Evolutionary conservation across 495 filamentous ascomycete species (phyloP).

Genomic region (Viridothelium virens): DNA sequence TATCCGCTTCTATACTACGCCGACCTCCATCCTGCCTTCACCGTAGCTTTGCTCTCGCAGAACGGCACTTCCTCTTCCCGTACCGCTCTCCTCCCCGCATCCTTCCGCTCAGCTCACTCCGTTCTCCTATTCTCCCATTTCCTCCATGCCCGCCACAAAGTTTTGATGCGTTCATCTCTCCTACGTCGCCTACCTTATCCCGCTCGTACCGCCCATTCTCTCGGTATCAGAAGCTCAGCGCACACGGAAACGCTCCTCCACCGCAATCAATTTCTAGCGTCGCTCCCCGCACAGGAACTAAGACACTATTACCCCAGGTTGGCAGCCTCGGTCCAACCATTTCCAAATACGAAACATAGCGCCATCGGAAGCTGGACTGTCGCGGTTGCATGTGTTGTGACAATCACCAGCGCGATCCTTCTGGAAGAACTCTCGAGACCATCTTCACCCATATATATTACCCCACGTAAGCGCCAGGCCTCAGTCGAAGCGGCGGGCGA

Average conservation of each 20-base stretch:
- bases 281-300: background rate
- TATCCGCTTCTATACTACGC: no score
- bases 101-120: background rate
- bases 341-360: background rate
- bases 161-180: background rate
- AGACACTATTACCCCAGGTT: background rate
- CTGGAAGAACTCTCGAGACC: constrained; percentile 7
- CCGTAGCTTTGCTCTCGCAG: background rate
- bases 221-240: background rate
- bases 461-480: background rate
- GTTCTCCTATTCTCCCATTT: background rate
- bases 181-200: background rate
- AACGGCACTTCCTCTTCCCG: background rate
- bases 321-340: constrained; percentile 1
- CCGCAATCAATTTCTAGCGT: background rate
- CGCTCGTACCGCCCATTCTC: background rate
- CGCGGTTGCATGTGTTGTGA: constrained; percentile 11
- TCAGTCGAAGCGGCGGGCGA: background rate
- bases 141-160: background rate
- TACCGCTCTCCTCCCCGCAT: background rate
- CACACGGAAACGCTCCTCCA: background rate
- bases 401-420: background rate
- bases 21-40: background rate
- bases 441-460: constrained; percentile 1
- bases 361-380: constrained; percentile 1